Percentiles rank a stretch among this genome's conserved stretches.
Evolutionary conservation across 1,284 basidiomycete species (phyloP).

Genomic region (Ustilago esculenta): DNA sequence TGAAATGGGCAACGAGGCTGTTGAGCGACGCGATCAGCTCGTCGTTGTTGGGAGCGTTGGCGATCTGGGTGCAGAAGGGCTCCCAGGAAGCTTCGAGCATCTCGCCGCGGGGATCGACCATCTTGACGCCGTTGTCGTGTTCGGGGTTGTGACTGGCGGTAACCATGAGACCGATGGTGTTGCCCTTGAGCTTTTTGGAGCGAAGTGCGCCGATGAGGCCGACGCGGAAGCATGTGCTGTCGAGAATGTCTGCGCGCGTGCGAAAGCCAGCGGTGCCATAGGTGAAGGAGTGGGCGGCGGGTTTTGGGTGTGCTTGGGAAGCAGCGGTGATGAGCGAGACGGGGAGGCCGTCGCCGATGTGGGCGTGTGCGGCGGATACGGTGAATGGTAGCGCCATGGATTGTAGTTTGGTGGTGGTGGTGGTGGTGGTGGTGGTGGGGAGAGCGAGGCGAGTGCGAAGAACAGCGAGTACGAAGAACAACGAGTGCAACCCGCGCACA

Average conservation of each 20-base stretch:
- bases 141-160: slow-evolving; percentile 99
- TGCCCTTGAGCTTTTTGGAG: slow-evolving; percentile 88
- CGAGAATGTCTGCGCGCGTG: slow-evolving; percentile 84
- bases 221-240: slow-evolving; percentile 90
- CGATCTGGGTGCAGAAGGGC: slow-evolving; percentile 83
- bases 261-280: slow-evolving; percentile 97
- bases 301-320: slow-evolving; percentile 68
- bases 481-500: neutral
- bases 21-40: slow-evolving; percentile 78
- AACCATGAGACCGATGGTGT: slow-evolving; percentile 96
- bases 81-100: slow-evolving; percentile 99
- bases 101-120: slow-evolving; percentile 97
- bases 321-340: slow-evolving; percentile 48
- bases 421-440: slow-evolving; percentile 2
- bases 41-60: slow-evolving; percentile 81
- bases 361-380: slow-evolving; percentile 45
- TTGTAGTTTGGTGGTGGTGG: neutral
- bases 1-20: slow-evolving; percentile 74
- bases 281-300: slow-evolving; percentile 72
- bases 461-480: too few relatives aligned
- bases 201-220: slow-evolving; percentile 89
- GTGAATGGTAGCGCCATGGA: slow-evolving; percentile 50
- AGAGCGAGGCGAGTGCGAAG: too few relatives aligned
- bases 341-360: slow-evolving; percentile 48
- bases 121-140: slow-evolving; percentile 96